A percentile compares a stretch with the other conserved stretches of the same genome.
These are phyloP conservation scores for Syncephalastrum contaminatum DNA, from an alignment of 371 early-diverging fungal species.

Conservation along the genomic window DNA sequence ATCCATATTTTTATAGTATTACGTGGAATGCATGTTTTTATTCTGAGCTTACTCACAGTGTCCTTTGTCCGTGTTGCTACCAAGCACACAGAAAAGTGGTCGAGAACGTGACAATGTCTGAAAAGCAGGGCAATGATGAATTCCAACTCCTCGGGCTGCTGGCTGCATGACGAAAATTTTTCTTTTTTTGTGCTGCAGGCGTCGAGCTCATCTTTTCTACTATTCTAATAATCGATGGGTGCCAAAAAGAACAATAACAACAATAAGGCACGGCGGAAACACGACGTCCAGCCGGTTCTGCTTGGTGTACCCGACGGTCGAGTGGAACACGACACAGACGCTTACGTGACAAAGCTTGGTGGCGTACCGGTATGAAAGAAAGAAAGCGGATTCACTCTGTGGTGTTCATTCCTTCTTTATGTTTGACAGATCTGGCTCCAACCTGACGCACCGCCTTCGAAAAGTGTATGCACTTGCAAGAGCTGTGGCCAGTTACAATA, in stretches of 20 bases:
- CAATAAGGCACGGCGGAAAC: constrained; percentile 3
- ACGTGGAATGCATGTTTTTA: too few species aligned
- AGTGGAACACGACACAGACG: constrained; percentile 58
- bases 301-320: constrained; percentile 70
- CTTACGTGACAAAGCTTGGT: constrained; percentile 70
- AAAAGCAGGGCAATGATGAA: too few species aligned
- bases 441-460: constrained; percentile 19
- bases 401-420: not conserved
- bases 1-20: too few species aligned
- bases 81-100: too few species aligned
- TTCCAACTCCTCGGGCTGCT: too few species aligned
- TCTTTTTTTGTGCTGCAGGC: too few species aligned
- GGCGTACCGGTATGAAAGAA: constrained; percentile 62
- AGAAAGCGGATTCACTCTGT: constrained; percentile 2
- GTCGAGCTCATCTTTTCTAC: too few species aligned
- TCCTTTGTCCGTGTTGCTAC: too few species aligned
- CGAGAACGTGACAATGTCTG: too few species aligned
- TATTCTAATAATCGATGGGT: not conserved
- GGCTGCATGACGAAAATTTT: too few species aligned
- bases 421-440: constrained; percentile 40
- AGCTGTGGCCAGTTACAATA: constrained; percentile 59
- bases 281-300: constrained; percentile 32
- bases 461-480: constrained; percentile 21
- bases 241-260: constrained; percentile 9
- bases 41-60: too few species aligned